phyloP scores from a whole-genome alignment of 352 stramenopile species.

The Globisporangium nunn region DNA sequence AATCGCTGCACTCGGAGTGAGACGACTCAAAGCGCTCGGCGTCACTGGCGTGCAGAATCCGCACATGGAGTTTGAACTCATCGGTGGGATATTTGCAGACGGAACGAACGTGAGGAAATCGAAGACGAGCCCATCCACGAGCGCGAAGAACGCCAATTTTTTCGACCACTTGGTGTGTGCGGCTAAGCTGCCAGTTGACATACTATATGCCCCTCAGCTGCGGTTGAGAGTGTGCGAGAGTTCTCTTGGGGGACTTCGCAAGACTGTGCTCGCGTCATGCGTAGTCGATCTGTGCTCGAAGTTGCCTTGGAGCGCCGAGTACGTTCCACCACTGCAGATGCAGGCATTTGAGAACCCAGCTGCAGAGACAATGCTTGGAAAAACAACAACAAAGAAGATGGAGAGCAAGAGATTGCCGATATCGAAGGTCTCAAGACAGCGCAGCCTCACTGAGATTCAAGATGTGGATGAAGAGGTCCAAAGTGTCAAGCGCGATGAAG shows the following conservation, averaged over 20 bases:
- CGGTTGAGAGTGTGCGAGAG: conserved; percentile 52
- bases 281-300: conserved; percentile 52
- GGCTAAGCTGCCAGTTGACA: conserved; percentile 51
- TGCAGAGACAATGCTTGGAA: not conserved
- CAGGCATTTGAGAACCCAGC: conserved; percentile 42
- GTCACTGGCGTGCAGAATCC: conserved; percentile 50
- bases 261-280: conserved; percentile 42
- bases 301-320: conserved; percentile 61
- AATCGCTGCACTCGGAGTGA: conserved; percentile 60
- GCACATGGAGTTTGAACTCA: conserved; percentile 63
- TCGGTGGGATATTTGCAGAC: conserved; percentile 41
- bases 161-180: conserved; percentile 44
- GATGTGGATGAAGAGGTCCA: conserved; percentile 7
- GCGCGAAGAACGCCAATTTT: conserved; percentile 73
- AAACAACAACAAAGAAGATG: not conserved
- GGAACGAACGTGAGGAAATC: conserved; percentile 34
- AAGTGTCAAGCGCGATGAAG: not conserved
- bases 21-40: conserved; percentile 50
- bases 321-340: conserved; percentile 24
- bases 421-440: conserved; percentile 5
- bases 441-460: conserved; percentile 3
- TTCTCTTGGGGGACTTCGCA: conserved; percentile 48
- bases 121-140: conserved; percentile 25
- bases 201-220: conserved; percentile 52
- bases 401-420: conserved; percentile 1